These are phyloP conservation scores for Botrytis fabae DNA, from an alignment of 2,329 filamentous ascomycete genomes.

Conservation along the genomic window DNA sequence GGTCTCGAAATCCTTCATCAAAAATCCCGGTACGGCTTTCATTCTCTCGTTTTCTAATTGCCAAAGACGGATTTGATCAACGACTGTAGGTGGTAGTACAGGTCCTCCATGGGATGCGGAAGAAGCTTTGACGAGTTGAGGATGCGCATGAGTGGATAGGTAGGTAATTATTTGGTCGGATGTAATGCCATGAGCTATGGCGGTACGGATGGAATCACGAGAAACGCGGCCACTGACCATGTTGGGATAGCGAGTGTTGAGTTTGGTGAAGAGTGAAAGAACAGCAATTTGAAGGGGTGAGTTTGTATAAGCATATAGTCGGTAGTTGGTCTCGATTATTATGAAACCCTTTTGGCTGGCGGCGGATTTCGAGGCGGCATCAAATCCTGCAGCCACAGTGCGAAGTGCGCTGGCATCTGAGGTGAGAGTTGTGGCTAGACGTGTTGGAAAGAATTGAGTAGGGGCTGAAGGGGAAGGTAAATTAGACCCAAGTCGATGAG, in stretches of 20 bases:
- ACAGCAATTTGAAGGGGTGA: slow-evolving; percentile 94
- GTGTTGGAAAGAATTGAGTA: slow-evolving; percentile 80
- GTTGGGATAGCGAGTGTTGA: slow-evolving; percentile 90
- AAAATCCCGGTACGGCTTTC: slow-evolving; percentile 76
- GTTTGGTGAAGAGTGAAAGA: slow-evolving; percentile 81
- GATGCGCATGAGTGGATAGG: slow-evolving; percentile 87
- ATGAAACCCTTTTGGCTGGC: slow-evolving; percentile 71
- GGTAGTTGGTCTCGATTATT: slow-evolving; percentile 97
- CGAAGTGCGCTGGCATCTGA: slow-evolving; percentile 69
- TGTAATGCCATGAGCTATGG: slow-evolving; percentile 88
- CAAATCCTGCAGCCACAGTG: slow-evolving; percentile 66
- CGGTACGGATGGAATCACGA: slow-evolving; percentile 81
- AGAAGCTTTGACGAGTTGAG: slow-evolving; percentile 72
- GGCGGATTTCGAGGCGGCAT: slow-evolving; percentile 58
- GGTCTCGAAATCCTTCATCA: slow-evolving; percentile 85
- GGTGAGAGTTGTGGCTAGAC: slow-evolving; percentile 90
- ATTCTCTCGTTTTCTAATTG: slow-evolving; percentile 96
- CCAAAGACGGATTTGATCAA: slow-evolving; percentile 97
- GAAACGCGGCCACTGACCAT: slow-evolving; percentile 91
- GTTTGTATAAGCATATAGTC: slow-evolving; percentile 93
- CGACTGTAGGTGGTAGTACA: slow-evolving; percentile 88
- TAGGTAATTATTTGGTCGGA: slow-evolving; percentile 94
- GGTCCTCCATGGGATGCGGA: slow-evolving; percentile 48
- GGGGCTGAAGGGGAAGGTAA: slow-evolving; percentile 63
- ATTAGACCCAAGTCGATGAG: slow-evolving; percentile 92